Conservation (phyloP, 129 eudicot genomes). For the Centella asiatica region DNA sequence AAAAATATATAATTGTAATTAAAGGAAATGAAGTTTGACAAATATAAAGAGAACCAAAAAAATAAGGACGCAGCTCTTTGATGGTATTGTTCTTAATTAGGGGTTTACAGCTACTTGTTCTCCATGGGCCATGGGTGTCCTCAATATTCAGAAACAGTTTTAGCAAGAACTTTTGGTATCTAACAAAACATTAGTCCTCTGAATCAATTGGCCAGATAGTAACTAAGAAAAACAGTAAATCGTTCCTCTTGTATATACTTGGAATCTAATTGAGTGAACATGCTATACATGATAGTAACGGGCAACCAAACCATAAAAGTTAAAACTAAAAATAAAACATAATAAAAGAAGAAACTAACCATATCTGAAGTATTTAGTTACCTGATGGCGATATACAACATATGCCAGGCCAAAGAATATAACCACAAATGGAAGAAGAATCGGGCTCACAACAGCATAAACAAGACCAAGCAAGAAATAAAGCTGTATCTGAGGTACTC, state of each 20-base stretch:
- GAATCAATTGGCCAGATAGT: not conserved
- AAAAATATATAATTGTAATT: no score
- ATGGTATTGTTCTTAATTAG: no score
- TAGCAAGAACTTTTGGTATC: not conserved
- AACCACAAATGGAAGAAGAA: slow-evolving; percentile 74
- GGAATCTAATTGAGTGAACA: no score
- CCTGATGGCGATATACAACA: slow-evolving; percentile 86
- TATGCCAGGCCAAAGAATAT: slow-evolving; percentile 75
- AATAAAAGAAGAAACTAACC: no score
- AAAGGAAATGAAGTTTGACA: no score
- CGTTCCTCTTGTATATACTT: no score
- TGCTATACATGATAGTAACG: no score
- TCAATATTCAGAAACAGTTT: not conserved
- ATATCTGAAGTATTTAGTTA: slow-evolving; percentile 14
- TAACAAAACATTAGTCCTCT: not conserved
- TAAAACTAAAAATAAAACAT: no score
- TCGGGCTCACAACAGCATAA: slow-evolving; percentile 69
- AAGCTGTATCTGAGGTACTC: slow-evolving; percentile 88
- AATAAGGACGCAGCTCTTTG: no score
- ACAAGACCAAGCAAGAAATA: slow-evolving; percentile 84
- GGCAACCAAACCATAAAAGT: no score
- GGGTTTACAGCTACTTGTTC: no score
- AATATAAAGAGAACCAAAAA: not conserved
- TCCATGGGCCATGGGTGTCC: not conserved
- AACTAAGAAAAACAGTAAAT: not conserved